These are phyloP conservation scores for Leptographium procerum DNA, from an alignment of 2,329 filamentous ascomycete genomes.

Conservation along the genomic window DNA sequence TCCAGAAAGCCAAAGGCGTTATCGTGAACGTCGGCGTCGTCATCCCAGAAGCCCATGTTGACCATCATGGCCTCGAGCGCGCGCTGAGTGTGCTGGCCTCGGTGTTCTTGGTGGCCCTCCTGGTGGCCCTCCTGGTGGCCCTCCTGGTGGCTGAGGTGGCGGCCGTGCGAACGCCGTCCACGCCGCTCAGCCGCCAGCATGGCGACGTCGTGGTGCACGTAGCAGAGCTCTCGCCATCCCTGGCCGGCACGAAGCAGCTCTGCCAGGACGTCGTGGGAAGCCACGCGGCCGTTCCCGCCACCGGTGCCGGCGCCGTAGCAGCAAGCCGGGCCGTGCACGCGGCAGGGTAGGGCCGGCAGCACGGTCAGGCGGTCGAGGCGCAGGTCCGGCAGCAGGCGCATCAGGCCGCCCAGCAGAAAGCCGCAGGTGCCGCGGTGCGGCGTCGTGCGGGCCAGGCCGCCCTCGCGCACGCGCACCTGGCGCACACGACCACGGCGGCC, in stretches of 20 bases:
- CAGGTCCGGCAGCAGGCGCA: slow-evolving; percentile 13
- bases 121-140: no score
- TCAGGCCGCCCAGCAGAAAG: slow-evolving; percentile 11
- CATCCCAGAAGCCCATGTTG: slow-evolving; percentile 14
- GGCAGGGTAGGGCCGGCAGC: slow-evolving; percentile 11
- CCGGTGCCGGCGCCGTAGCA: not conserved
- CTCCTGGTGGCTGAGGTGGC: no score
- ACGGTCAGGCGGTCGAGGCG: slow-evolving; percentile 12
- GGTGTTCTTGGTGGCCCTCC: no score
- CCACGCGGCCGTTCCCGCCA: not conserved
- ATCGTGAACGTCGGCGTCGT: slow-evolving; percentile 8
- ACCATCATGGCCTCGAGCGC: slow-evolving; percentile 15
- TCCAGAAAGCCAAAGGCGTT: slow-evolving; percentile 5
- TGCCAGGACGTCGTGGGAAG: slow-evolving; percentile 10
- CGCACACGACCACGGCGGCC: slow-evolving; percentile 7
- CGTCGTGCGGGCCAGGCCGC: slow-evolving; percentile 4
- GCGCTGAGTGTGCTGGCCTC: not conserved
- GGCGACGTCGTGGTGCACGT: slow-evolving; percentile 11
- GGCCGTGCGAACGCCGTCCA: no score
- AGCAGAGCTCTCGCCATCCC: slow-evolving; percentile 15
- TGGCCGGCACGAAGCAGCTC: slow-evolving; percentile 11
- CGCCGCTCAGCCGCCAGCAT: slow-evolving; percentile 9
- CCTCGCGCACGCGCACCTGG: slow-evolving; percentile 13
- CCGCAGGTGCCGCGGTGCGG: slow-evolving; percentile 4
- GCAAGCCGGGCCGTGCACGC: slow-evolving; percentile 2